These are phyloP conservation scores for Botryosphaeria dothidea DNA, from an alignment of 2,329 filamentous ascomycete genomes.

Conservation along the genomic window DNA sequence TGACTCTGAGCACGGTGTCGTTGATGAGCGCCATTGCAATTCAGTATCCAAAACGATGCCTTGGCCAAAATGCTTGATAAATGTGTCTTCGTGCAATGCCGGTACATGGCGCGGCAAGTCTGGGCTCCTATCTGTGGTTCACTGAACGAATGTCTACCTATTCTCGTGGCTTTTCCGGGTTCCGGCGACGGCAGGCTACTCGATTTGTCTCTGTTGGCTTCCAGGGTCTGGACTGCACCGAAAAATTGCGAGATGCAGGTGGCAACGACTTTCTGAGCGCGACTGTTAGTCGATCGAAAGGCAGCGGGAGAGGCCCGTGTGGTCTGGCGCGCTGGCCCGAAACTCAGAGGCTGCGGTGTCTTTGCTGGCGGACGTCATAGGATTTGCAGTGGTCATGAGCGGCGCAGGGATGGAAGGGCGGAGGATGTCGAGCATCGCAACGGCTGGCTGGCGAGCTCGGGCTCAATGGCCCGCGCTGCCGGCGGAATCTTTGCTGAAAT, in stretches of 20 bases:
- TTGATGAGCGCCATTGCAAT: too few relatives aligned
- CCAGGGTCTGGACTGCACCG: not conserved
- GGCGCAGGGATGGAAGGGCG: constrained; percentile 1
- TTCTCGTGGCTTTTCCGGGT: not conserved
- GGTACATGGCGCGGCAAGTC: too few relatives aligned
- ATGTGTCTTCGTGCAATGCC: too few relatives aligned
- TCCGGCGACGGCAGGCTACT: not conserved
- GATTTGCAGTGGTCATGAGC: constrained; percentile 12
- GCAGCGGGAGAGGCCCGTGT: not conserved
- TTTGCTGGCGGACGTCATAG: not conserved
- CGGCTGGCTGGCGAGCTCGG: constrained; percentile 6
- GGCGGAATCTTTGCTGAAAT: constrained; percentile 19
- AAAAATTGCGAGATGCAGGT: not conserved
- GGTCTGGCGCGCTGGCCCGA: not conserved
- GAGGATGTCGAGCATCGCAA: constrained; percentile 7
- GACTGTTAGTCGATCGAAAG: not conserved
- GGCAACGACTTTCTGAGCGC: not conserved
- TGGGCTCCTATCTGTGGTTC: too few relatives aligned
- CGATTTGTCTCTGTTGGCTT: not conserved
- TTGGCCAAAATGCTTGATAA: too few relatives aligned
- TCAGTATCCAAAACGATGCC: too few relatives aligned
- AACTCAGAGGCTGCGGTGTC: not conserved
- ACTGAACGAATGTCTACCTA: too few relatives aligned
- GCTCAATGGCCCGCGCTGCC: constrained; percentile 6
- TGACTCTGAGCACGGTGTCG: too few relatives aligned